Conservation (phyloP, 2,329 filamentous ascomycete species). For the Aspergillus luchuensis region DNA sequence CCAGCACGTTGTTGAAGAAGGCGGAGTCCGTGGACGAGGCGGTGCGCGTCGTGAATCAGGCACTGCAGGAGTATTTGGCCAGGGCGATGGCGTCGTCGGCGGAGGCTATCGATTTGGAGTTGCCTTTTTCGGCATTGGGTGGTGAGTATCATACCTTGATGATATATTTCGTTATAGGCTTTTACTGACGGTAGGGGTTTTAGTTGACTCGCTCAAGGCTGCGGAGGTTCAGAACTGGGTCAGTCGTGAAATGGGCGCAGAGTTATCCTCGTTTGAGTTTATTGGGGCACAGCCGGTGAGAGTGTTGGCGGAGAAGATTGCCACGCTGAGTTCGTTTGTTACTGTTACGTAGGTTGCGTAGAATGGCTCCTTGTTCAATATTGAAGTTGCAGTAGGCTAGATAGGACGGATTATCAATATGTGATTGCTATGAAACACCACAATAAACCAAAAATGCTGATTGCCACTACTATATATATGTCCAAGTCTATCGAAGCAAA, state of each 20-base stretch:
- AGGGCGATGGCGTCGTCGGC: conserved; percentile 25
- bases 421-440: too few relatives aligned
- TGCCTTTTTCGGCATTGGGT: conserved; percentile 27
- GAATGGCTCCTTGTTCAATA: too few relatives aligned
- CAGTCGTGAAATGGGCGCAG: conserved; percentile 22
- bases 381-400: too few relatives aligned
- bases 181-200: neutral
- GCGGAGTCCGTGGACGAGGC: neutral
- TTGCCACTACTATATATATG: neutral
- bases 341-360: neutral
- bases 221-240: conserved; percentile 28
- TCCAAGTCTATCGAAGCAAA: too few relatives aligned
- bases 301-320: conserved; percentile 23
- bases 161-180: too few relatives aligned
- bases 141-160: neutral
- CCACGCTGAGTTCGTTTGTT: conserved; percentile 21
- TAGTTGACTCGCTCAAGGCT: conserved; percentile 26
- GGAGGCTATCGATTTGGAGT: conserved; percentile 24
- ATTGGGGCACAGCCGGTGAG: conserved; percentile 25
- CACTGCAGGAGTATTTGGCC: conserved; percentile 24
- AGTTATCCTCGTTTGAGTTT: conserved; percentile 27
- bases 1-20: neutral
- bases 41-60: neutral
- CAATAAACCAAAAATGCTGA: too few relatives aligned
- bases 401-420: too few relatives aligned